Percentiles rank a stretch among this genome's conserved stretches.
These are phyloP conservation scores for Cladosporium sp. DNA, from an alignment of 2,329 filamentous ascomycete genomes.

Conservation along the genomic window DNA sequence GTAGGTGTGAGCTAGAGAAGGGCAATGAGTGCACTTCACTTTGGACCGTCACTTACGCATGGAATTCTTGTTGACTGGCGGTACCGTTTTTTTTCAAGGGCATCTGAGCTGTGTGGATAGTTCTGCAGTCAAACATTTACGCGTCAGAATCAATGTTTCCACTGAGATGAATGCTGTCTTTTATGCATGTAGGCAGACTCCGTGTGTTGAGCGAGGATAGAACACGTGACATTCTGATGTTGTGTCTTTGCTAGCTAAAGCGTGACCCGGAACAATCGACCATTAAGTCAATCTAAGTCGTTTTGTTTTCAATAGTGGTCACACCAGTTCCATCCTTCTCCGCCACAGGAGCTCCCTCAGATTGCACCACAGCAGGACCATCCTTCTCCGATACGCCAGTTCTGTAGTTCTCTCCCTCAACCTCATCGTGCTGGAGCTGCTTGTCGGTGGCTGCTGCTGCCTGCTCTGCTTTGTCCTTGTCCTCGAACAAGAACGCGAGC, in stretches of 20 bases:
- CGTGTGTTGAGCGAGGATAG: background rate
- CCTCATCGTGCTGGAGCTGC: constrained; percentile 10
- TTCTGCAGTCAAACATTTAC: background rate
- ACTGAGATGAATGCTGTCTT: background rate
- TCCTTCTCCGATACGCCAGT: constrained; percentile 2
- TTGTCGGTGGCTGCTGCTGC: constrained; percentile 13
- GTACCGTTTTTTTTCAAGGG: background rate
- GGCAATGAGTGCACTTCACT: background rate
- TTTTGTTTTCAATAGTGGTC: constrained; percentile 12
- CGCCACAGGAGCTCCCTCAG: background rate
- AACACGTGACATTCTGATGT: background rate
- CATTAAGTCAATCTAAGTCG: background rate
- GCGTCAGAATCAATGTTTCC: background rate
- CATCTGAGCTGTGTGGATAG: background rate
- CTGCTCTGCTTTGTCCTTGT: constrained; percentile 32
- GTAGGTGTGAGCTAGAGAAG: background rate
- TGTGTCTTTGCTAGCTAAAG: background rate
- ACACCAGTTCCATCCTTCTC: background rate
- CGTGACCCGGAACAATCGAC: background rate
- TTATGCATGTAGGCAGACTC: background rate
- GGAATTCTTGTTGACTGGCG: too few relatives aligned
- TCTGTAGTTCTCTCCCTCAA: background rate
- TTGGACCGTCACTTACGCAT: background rate
- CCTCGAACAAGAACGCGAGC: constrained; percentile 41
- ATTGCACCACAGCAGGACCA: background rate